A percentile compares a stretch with the other conserved stretches of the same genome.
These are phyloP conservation scores for Fraxinus latifolia DNA, from an alignment of 305 asterid species.

Conservation along the genomic window DNA sequence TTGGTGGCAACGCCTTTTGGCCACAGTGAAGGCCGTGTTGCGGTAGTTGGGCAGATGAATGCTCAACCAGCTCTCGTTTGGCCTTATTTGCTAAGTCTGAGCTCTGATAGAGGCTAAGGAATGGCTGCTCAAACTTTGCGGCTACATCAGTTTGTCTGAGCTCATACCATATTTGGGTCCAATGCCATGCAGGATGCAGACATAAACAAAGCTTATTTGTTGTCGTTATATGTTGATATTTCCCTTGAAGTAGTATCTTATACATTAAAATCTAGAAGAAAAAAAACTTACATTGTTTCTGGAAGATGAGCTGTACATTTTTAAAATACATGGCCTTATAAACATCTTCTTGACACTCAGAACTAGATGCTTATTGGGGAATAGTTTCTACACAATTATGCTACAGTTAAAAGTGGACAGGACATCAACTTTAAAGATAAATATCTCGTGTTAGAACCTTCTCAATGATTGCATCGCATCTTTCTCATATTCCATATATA, in stretches of 20 bases:
- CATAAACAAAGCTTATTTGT: background rate
- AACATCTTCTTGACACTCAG: background rate
- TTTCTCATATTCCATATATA: background rate
- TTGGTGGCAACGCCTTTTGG: background rate
- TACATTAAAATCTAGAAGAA: background rate
- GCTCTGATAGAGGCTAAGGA: background rate
- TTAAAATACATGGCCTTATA: background rate
- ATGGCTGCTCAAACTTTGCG: background rate
- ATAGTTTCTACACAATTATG: background rate
- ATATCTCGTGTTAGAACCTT: background rate
- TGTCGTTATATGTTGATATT: background rate
- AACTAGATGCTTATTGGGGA: background rate
- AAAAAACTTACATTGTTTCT: background rate
- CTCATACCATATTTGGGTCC: background rate
- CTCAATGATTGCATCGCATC: background rate
- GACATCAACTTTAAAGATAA: background rate
- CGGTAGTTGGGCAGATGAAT: background rate
- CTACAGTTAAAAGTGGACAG: background rate
- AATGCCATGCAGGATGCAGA: background rate
- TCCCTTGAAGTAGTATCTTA: background rate
- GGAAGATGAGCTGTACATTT: background rate
- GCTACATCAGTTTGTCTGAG: background rate
- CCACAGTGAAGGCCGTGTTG: background rate
- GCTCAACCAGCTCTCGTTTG: background rate
- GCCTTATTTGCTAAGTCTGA: background rate